Base-by-base conservation (phyloP, 179 eudicot genomes). In the Beta lomatogona region DNA sequence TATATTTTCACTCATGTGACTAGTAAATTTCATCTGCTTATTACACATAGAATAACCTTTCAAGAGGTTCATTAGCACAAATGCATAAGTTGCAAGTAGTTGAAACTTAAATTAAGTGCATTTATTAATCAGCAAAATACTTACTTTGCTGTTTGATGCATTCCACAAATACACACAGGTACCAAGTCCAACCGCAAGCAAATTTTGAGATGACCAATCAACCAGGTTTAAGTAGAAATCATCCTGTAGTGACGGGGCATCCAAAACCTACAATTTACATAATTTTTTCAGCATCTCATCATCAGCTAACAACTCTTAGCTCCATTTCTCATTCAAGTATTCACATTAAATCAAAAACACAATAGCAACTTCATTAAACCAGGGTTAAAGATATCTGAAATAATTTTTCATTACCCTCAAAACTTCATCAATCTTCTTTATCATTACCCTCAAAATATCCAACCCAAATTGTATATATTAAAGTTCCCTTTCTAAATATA, bases 151-250 rank as follows among this genome's bases (percentile, higher is more conserved):
- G 83, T 89, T 96, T 65, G 97, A 90, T 55, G 99, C 99, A 81
- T 89, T 94, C 99, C 99, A 96, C 81, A 96, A 54, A 82, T 96
- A 96, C 36, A 96, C 97, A 83, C 94, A 92, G 58, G 94, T 94
- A 48, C 99, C 98, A 68, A 94, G 88, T 67, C 99, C 99, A 84
- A 96, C 98, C 3, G 97, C 99, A 36, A 96, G 96, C 60, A 93
- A 88, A 83, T 94, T 94, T 80, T 96, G 98, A 0, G 99, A 94
- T 1, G 98, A 96, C 98, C 99, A 96, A 73, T 96, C 99, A 8
- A 96, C 99, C 71, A 96, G 83, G 85, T 94, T 96, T 83, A 96
- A 82, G 83, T 96, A 96, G 85, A 96, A 96, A 84, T 96, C 99
- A 82, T 96, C 99, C 83, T 96, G 98, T 53, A 96, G 90, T 1